Percentiles rank a stretch among this genome's conserved stretches.
Evolutionary conservation across 805 yeast genomes (phyloP).

Genomic region (Starmera caribaea): DNA sequence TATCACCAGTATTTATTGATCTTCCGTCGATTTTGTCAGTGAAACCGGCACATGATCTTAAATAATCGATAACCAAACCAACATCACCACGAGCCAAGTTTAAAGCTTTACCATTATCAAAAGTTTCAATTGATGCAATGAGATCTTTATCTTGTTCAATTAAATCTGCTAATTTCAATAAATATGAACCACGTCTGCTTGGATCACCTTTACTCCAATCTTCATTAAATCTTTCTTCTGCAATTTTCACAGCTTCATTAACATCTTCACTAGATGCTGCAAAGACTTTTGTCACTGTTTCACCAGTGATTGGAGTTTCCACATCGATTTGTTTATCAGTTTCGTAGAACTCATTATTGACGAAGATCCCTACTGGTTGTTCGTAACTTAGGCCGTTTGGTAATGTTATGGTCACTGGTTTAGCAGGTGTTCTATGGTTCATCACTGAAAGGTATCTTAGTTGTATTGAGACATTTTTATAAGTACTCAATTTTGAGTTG

Average conservation of each 20-base stretch:
- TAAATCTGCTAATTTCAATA: constrained; percentile 58
- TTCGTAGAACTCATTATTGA: constrained; percentile 70
- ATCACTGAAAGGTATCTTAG: constrained; percentile 3
- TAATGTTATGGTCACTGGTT: constrained; percentile 35
- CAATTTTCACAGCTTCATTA: constrained; percentile 59
- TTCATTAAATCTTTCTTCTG: constrained; percentile 46
- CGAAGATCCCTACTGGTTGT: constrained; percentile 86
- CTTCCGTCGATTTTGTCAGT: constrained; percentile 64
- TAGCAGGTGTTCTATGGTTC: constrained; percentile 16
- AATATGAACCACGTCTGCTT: constrained; percentile 37
- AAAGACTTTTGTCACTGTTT: constrained; percentile 45
- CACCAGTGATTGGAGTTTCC: constrained; percentile 55
- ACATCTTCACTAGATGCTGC: constrained; percentile 56
- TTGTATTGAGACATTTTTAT: background rate
- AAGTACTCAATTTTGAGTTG: background rate
- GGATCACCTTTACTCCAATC: constrained; percentile 56
- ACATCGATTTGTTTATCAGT: constrained; percentile 47
- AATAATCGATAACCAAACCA: constrained; percentile 49
- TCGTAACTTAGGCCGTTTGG: constrained; percentile 60
- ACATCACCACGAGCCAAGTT: constrained; percentile 60
- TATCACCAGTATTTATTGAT: constrained; percentile 50
- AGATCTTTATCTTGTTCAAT: constrained; percentile 54
- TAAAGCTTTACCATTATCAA: constrained; percentile 72
- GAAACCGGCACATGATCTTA: constrained; percentile 67
- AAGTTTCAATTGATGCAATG: constrained; percentile 58